Conservation (phyloP, 495 filamentous ascomycete species). For the Sporormia fimetaria region DNA sequence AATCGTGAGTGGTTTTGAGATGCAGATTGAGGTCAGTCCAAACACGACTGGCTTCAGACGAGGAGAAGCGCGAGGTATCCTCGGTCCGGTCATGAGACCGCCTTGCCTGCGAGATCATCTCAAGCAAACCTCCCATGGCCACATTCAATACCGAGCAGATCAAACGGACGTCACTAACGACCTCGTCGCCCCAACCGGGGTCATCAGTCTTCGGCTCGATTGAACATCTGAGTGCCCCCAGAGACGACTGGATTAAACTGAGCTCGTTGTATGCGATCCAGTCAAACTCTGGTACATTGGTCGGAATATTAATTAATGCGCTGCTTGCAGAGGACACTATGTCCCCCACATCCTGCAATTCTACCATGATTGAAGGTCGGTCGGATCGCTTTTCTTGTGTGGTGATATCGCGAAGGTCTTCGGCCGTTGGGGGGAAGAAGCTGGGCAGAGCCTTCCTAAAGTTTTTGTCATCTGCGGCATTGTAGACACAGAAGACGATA, state of each 20-base stretch:
- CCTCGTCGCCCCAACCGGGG: neutral
- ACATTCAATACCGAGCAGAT: constrained; percentile 9
- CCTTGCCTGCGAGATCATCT: constrained; percentile 9
- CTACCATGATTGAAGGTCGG: neutral
- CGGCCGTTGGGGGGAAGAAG: constrained; percentile 19
- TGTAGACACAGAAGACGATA: constrained; percentile 22
- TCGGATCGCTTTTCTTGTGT: neutral
- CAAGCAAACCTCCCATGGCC: constrained; percentile 3
- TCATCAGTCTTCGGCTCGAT: constrained; percentile 1
- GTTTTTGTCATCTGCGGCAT: constrained; percentile 8
- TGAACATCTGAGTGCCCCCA: constrained; percentile 2
- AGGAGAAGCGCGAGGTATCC: no score
- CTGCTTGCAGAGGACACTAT: no score
- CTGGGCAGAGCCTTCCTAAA: constrained; percentile 16
- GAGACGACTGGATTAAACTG: no score
- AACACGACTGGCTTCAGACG: no score
- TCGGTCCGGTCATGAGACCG: neutral
- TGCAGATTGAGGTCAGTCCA: no score
- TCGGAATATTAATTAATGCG: no score
- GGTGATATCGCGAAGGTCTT: constrained; percentile 8
- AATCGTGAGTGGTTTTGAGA: no score
- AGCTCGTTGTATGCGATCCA: no score
- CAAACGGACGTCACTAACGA: constrained; percentile 18
- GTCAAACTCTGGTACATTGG: no score
- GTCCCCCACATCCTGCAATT: constrained; percentile 4